These are phyloP conservation scores for Dianthus caryophyllus DNA, from an alignment of 148 eudicot species.

Conservation along the genomic window DNA sequence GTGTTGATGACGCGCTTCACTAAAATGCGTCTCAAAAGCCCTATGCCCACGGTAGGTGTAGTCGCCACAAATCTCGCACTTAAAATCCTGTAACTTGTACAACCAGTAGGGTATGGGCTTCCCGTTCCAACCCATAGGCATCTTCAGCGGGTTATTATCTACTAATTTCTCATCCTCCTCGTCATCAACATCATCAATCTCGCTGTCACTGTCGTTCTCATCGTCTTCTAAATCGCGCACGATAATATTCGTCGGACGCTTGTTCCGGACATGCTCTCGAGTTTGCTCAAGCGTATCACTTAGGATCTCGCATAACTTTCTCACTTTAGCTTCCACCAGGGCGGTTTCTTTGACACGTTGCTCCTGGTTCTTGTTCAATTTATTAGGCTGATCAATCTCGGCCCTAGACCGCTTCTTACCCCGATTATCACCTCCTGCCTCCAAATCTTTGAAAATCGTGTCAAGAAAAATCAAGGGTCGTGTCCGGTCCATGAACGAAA, in stretches of 20 bases:
- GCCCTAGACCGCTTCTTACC: background rate
- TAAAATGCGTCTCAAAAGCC: slow-evolving; percentile 3
- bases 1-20: background rate
- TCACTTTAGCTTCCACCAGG: slow-evolving; percentile 4
- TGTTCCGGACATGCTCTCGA: background rate
- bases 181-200: background rate
- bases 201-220: too few species aligned
- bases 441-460: background rate
- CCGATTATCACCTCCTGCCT: background rate
- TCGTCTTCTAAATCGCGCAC: background rate
- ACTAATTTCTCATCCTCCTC: too few species aligned
- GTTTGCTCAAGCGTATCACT: slow-evolving; percentile 7
- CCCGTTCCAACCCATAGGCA: slow-evolving; percentile 8
- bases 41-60: background rate
- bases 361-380: slow-evolving; percentile 7
- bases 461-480: slow-evolving; percentile 3
- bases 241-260: background rate
- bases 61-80: slow-evolving; percentile 15
- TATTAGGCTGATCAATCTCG: background rate
- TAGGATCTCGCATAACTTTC: slow-evolving; percentile 1
- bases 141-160: slow-evolving; percentile 1
- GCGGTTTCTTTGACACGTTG: background rate
- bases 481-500: slow-evolving; percentile 9
- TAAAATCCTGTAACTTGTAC: slow-evolving; percentile 13
- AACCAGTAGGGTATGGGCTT: slow-evolving; percentile 13